Conservation (phyloP, 441 rosid genomes). For the Mallotus japonicus region DNA sequence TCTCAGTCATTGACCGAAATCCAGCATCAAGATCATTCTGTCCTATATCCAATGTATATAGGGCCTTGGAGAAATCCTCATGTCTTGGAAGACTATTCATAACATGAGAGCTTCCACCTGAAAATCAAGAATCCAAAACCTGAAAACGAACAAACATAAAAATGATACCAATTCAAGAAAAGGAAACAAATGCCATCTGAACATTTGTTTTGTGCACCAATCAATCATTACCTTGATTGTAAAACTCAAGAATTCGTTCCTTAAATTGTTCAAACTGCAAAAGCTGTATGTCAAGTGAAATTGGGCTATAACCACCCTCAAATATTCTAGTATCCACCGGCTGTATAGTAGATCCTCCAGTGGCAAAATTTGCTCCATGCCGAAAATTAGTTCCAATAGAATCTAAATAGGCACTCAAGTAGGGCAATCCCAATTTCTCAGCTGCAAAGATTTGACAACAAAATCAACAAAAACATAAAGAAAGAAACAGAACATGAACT, state of each 20-base stretch:
- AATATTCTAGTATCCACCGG: constrained; percentile 30
- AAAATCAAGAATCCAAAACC: constrained; percentile 4
- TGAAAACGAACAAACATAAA: not conserved
- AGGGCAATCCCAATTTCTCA: constrained; percentile 31
- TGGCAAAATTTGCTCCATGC: constrained; percentile 49
- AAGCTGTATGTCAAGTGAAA: constrained; percentile 68
- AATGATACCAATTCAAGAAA: not conserved
- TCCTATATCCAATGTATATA: constrained; percentile 75
- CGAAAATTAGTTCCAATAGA: constrained; percentile 35
- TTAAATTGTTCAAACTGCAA: constrained; percentile 66
- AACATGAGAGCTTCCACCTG: constrained; percentile 28
- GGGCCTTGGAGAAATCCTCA: constrained; percentile 53
- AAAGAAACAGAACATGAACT: not conserved
- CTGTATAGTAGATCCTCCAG: constrained; percentile 36
- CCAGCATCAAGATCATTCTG: constrained; percentile 59
- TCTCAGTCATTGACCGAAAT: constrained; percentile 29
- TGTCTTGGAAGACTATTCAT: constrained; percentile 47
- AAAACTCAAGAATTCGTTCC: constrained; percentile 25
- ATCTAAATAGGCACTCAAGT: constrained; percentile 39
- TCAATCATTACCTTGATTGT: constrained; percentile 21
- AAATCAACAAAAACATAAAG: not conserved
- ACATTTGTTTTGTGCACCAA: too few relatives aligned
- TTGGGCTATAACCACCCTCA: constrained; percentile 52
- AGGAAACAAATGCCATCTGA: not conserved
- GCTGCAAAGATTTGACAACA: constrained; percentile 20